Evolutionary conservation across 23 red algal species (phyloP).

Genomic region (Porphyridium purpureum): DNA sequence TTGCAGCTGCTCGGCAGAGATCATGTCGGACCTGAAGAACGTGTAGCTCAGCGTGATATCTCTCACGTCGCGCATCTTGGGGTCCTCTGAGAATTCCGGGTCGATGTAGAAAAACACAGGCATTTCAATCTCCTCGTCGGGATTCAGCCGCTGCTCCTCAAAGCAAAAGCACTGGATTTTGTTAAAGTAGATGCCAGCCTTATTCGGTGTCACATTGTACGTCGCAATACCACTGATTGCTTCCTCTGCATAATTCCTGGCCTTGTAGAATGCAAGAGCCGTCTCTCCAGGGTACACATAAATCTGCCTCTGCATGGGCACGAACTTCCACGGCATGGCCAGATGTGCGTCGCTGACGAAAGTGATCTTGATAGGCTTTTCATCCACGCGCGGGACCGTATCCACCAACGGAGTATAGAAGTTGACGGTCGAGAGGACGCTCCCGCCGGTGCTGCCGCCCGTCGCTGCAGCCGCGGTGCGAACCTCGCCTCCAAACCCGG

Average conservation of each 20-base stretch:
- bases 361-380: slow-evolving; percentile 60
- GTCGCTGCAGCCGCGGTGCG: too few relatives aligned
- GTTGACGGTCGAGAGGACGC: too few relatives aligned
- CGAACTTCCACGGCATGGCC: slow-evolving; percentile 69
- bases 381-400: slow-evolving; percentile 17
- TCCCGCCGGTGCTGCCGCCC: too few relatives aligned
- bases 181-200: slow-evolving; percentile 97
- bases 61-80: slow-evolving; percentile 78
- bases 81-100: slow-evolving; percentile 71
- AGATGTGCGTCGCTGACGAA: slow-evolving; percentile 84
- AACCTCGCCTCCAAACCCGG: slow-evolving; percentile 83
- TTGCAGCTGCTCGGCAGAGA: slow-evolving; percentile 62
- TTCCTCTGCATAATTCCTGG: slow-evolving; percentile 55
- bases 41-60: slow-evolving; percentile 91
- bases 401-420: too few relatives aligned
- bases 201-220: slow-evolving; percentile 91
- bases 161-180: slow-evolving; percentile 99
- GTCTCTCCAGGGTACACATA: slow-evolving; percentile 55
- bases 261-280: slow-evolving; percentile 85
- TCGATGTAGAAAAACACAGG: slow-evolving; percentile 98
- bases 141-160: slow-evolving; percentile 85
- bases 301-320: slow-evolving; percentile 30
- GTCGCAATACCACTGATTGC: slow-evolving; percentile 78
- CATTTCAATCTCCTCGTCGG: slow-evolving; percentile 89
- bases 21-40: slow-evolving; percentile 86